These are phyloP conservation scores for Polyporus tsugae DNA, from an alignment of 1,284 basidiomycete genomes.

Conservation along the genomic window DNA sequence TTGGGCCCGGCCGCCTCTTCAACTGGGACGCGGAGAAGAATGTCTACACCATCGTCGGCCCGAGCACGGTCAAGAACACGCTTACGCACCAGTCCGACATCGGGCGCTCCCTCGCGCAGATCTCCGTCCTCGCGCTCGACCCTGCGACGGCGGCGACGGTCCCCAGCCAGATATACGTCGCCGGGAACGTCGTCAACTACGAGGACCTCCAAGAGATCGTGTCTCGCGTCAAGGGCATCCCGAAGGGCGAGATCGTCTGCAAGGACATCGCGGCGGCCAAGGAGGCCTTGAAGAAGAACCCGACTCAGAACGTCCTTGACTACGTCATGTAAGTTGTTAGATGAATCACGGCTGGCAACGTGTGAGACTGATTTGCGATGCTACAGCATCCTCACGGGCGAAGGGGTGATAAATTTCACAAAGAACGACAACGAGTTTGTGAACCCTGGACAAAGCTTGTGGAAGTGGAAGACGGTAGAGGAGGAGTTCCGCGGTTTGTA, in stretches of 20 bases:
- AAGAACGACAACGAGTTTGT: slow-evolving; percentile 41
- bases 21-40: slow-evolving; percentile 34
- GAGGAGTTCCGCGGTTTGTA: slow-evolving; percentile 28
- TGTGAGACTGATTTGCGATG: neutral
- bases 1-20: slow-evolving; percentile 22
- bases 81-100: slow-evolving; percentile 36
- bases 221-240: neutral
- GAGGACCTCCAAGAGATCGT: slow-evolving; percentile 25
- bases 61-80: slow-evolving; percentile 23
- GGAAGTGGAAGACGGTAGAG: slow-evolving; percentile 43
- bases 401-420: slow-evolving; percentile 37
- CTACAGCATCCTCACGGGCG: slow-evolving; percentile 36
- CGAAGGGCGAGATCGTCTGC: slow-evolving; percentile 14
- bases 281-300: slow-evolving; percentile 27
- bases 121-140: slow-evolving; percentile 35
- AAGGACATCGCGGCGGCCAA: slow-evolving; percentile 24
- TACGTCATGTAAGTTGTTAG: slow-evolving; percentile 27
- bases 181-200: slow-evolving; percentile 25
- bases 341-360: slow-evolving; percentile 9
- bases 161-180: slow-evolving; percentile 33
- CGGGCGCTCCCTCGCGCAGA: slow-evolving; percentile 35
- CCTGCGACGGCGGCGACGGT: slow-evolving; percentile 28
- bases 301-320: slow-evolving; percentile 19
- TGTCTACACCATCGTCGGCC: slow-evolving; percentile 32
- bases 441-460: slow-evolving; percentile 38